Percentiles rank a stretch among this genome's conserved stretches.
Conservation (phyloP, 2,329 filamentous ascomycete species). For the Intubia oerlemansii region DNA sequence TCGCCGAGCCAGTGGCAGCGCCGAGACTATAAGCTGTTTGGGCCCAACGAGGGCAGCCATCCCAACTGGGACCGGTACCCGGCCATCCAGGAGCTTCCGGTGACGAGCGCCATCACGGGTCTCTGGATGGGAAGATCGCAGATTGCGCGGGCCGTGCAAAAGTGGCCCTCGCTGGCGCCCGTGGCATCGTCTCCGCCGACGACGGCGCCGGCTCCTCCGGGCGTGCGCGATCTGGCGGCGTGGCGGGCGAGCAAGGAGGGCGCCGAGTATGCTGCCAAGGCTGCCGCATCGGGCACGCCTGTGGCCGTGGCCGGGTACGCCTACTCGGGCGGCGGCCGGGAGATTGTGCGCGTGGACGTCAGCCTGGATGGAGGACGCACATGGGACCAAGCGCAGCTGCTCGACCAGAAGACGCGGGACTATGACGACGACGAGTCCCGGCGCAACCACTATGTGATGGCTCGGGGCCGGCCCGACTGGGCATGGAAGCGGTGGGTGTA, state of each 20-base stretch:
- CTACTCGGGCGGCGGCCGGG: slow-evolving; percentile 43
- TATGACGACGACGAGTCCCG: not conserved
- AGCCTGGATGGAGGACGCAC: slow-evolving; percentile 39
- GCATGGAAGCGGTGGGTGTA: slow-evolving; percentile 44
- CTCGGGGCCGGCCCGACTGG: slow-evolving; percentile 23
- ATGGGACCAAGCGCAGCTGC: slow-evolving; percentile 41
- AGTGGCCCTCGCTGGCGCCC: too few species aligned
- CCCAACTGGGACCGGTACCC: slow-evolving; percentile 41
- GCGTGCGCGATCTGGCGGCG: slow-evolving; percentile 5
- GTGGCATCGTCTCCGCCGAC: too few species aligned
- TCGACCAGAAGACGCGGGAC: slow-evolving; percentile 20
- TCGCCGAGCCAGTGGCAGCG: slow-evolving; percentile 43
- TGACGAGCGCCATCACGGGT: slow-evolving; percentile 43
- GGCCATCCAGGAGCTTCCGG: slow-evolving; percentile 47
- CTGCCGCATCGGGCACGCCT: slow-evolving; percentile 2
- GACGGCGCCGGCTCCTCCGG: slow-evolving; percentile 5
- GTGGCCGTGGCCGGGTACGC: slow-evolving; percentile 38
- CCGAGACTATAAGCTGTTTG: slow-evolving; percentile 47
- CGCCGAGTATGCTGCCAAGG: too few species aligned
- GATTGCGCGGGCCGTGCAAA: slow-evolving; percentile 12
- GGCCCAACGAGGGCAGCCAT: slow-evolving; percentile 34
- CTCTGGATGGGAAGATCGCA: slow-evolving; percentile 20
- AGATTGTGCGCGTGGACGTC: slow-evolving; percentile 46
- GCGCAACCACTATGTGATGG: slow-evolving; percentile 4
- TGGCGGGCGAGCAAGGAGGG: slow-evolving; percentile 5